These are phyloP conservation scores for Raphanus raphanistrum DNA, from an alignment of 345 rosid species.

Conservation along the genomic window DNA sequence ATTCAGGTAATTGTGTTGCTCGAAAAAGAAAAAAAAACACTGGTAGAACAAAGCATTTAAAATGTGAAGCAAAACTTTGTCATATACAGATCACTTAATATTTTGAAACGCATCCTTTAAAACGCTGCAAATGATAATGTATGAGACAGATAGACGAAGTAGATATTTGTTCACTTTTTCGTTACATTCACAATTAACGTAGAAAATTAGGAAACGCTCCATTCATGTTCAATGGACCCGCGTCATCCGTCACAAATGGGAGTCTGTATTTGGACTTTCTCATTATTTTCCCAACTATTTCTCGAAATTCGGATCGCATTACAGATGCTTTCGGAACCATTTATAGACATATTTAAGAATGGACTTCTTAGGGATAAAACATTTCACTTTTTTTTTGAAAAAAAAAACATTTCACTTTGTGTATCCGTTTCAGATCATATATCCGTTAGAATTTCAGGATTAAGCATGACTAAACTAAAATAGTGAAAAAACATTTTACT, in stretches of 20 bases:
- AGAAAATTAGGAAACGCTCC: neutral
- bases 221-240: constrained; percentile 13
- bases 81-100: too few relatives aligned
- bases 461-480: too few relatives aligned
- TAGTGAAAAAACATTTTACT: neutral
- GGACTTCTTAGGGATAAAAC: too few relatives aligned
- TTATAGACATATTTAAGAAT: too few relatives aligned
- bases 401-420: neutral
- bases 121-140: too few relatives aligned
- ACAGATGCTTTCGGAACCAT: neutral
- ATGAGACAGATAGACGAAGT: too few relatives aligned
- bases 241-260: neutral
- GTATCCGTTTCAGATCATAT: neutral
- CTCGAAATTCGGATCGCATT: neutral
- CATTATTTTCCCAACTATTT: neutral
- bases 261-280: neutral
- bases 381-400: neutral
- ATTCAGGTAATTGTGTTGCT: neutral
- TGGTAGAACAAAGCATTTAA: too few relatives aligned
- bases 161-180: neutral
- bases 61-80: too few relatives aligned
- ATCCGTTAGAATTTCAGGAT: too few relatives aligned
- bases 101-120: too few relatives aligned
- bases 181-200: neutral
- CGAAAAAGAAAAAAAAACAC: too few relatives aligned